A percentile compares a stretch with the other conserved stretches of the same genome.
These are phyloP conservation scores for Erodium chrysanthum DNA, from an alignment of 441 rosid species.

Conservation along the genomic window DNA sequence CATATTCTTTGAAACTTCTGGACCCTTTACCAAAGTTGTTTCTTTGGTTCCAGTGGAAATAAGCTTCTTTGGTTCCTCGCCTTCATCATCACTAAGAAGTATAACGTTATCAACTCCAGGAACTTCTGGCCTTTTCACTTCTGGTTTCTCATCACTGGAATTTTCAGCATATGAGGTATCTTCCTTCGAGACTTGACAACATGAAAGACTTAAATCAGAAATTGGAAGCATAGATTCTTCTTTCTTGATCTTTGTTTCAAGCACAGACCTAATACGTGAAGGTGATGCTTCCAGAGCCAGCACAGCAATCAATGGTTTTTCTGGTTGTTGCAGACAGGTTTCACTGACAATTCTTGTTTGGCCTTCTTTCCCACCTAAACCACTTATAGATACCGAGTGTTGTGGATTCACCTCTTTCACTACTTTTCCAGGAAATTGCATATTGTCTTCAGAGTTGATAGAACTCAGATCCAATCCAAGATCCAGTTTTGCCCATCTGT, in stretches of 20 bases:
- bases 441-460: conserved; percentile 33
- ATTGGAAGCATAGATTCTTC: conserved; percentile 24
- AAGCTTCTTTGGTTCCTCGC: conserved; percentile 40
- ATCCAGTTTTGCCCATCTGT: conserved; percentile 94
- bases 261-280: conserved; percentile 22
- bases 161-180: conserved; percentile 24
- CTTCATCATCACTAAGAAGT: conserved; percentile 84
- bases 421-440: conserved; percentile 21
- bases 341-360: conserved; percentile 21
- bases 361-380: conserved; percentile 30
- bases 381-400: conserved; percentile 24
- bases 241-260: conserved; percentile 21
- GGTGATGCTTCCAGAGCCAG: conserved; percentile 29
- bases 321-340: conserved; percentile 23
- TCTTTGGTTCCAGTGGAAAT: conserved; percentile 28
- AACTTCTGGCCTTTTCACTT: conserved; percentile 30
- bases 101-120: conserved; percentile 39
- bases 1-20: conserved; percentile 29
- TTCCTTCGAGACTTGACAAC: conserved; percentile 33
- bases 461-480: conserved; percentile 84
- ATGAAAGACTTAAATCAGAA: conserved; percentile 21
- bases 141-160: conserved; percentile 17
- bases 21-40: conserved; percentile 24
- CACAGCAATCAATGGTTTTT: conserved; percentile 25
- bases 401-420: conserved; percentile 31